These are phyloP conservation scores for Linum trigynum DNA, from an alignment of 345 rosid genomes.

Conservation along the genomic window DNA sequence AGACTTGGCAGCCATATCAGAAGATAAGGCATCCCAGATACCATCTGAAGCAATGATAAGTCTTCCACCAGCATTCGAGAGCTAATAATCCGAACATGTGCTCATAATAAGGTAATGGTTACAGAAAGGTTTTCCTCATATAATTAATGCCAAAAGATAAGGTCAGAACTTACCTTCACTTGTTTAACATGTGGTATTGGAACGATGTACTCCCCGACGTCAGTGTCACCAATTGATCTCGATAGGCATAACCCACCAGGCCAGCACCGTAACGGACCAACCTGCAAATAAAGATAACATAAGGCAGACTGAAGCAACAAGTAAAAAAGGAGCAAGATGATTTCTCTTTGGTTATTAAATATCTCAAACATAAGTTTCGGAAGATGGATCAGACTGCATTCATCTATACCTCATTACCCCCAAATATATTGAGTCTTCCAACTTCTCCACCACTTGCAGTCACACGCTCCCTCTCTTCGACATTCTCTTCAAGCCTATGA, in stretches of 20 bases:
- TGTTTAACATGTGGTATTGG: conserved; percentile 99
- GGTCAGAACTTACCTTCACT: conserved; percentile 62
- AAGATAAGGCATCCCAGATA: conserved; percentile 93
- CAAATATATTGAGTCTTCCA: conserved; percentile 91
- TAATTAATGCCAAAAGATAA: neutral
- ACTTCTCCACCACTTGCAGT: conserved; percentile 99
- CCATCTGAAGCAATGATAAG: conserved; percentile 99
- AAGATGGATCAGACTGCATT: neutral
- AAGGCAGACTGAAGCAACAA: conserved; percentile 10
- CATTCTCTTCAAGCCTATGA: conserved; percentile 97
- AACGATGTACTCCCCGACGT: conserved; percentile 95
- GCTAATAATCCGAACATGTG: conserved; percentile 31
- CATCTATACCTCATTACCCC: conserved; percentile 77
- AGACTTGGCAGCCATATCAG: conserved; percentile 87
- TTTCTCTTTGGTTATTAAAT: no score
- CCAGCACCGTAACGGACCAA: conserved; percentile 99
- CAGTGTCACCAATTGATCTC: conserved; percentile 96
- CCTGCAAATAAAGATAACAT: conserved; percentile 30
- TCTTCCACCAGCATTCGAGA: conserved; percentile 90
- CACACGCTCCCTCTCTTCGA: conserved; percentile 95
- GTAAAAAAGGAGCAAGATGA: neutral
- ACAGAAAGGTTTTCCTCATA: neutral
- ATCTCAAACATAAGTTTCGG: neutral
- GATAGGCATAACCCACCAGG: conserved; percentile 99
- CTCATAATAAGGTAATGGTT: conserved; percentile 6